These are phyloP conservation scores for Pichia californica DNA, from an alignment of 805 yeast species.

Conservation along the genomic window DNA sequence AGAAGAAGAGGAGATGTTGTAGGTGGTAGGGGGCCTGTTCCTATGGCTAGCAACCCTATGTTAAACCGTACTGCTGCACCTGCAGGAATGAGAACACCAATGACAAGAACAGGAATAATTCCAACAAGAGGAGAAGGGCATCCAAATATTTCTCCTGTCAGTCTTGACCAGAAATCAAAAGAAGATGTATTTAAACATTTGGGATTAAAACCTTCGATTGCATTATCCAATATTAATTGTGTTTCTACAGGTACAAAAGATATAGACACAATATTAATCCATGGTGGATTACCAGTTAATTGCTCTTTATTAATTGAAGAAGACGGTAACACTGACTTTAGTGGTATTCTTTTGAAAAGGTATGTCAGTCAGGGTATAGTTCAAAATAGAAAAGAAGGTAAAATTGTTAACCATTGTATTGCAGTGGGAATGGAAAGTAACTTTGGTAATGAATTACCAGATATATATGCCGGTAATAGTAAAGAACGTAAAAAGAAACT, in stretches of 20 bases:
- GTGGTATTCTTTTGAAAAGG: slow-evolving; percentile 58
- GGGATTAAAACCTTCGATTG: slow-evolving; percentile 68
- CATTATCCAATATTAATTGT: slow-evolving; percentile 61
- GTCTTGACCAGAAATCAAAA: neutral
- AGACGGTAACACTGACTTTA: slow-evolving; percentile 82
- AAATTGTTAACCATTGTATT: slow-evolving; percentile 42
- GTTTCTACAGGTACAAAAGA: slow-evolving; percentile 77
- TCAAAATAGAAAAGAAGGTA: slow-evolving; percentile 45
- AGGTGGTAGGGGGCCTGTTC: slow-evolving; percentile 7
- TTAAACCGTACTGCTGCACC: slow-evolving; percentile 9
- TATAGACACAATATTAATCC: slow-evolving; percentile 67
- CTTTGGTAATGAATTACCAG: slow-evolving; percentile 74
- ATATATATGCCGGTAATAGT: slow-evolving; percentile 61
- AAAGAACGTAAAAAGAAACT: slow-evolving; percentile 59
- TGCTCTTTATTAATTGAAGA: slow-evolving; percentile 68
- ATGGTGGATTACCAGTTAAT: slow-evolving; percentile 84
- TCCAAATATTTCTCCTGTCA: neutral
- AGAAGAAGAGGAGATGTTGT: slow-evolving; percentile 52
- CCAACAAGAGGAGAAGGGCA: neutral
- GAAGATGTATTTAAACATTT: slow-evolving; percentile 32
- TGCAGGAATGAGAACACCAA: neutral
- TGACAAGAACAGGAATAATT: neutral
- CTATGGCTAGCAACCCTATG: slow-evolving; percentile 4
- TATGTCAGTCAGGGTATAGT: slow-evolving; percentile 73
- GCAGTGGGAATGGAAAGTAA: slow-evolving; percentile 51